Percentiles rank a stretch among this genome's conserved stretches.
phyloP scores from a whole-genome alignment of 2,329 filamentous ascomycete genomes.

The Paramyrothecium roridum region DNA sequence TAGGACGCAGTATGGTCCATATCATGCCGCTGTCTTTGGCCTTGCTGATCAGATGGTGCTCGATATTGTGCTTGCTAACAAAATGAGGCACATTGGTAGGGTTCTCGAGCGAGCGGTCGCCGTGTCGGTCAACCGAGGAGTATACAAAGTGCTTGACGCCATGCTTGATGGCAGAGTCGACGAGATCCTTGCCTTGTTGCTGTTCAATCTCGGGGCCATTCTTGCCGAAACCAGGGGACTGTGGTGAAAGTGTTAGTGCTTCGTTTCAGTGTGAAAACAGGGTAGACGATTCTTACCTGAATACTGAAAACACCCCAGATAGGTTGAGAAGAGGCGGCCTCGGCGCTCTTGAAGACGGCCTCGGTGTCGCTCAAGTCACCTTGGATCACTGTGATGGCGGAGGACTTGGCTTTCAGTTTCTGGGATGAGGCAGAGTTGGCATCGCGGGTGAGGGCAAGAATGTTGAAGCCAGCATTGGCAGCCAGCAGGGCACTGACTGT shows the following conservation, averaged over 20 bases:
- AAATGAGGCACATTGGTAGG: constrained; percentile 60
- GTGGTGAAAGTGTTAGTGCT: not conserved
- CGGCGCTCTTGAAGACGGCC: constrained; percentile 44
- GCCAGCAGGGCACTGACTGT: constrained; percentile 25
- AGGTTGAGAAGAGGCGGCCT: constrained; percentile 14
- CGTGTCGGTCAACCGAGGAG: constrained; percentile 58
- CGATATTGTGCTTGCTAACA: constrained; percentile 55
- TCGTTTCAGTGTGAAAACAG: not conserved
- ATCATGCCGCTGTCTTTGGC: constrained; percentile 23
- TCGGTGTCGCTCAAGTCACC: constrained; percentile 52
- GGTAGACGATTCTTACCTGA: constrained; percentile 35
- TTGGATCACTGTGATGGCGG: constrained; percentile 51
- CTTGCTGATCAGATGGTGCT: constrained; percentile 52
- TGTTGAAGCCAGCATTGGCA: constrained; percentile 36
- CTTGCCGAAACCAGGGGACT: constrained; percentile 9
- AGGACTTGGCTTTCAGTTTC: constrained; percentile 38
- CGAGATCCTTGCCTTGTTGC: constrained; percentile 51
- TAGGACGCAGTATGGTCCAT: constrained; percentile 34
- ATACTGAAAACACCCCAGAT: constrained; percentile 62
- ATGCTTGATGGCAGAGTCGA: constrained; percentile 52
- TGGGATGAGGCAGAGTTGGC: constrained; percentile 46
- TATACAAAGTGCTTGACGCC: constrained; percentile 59
- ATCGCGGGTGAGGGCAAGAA: constrained; percentile 61
- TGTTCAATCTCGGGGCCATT: constrained; percentile 10
- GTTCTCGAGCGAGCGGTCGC: constrained; percentile 44